These are phyloP conservation scores for Diospyros lotus DNA, from an alignment of 148 eudicot species.

Conservation along the genomic window DNA sequence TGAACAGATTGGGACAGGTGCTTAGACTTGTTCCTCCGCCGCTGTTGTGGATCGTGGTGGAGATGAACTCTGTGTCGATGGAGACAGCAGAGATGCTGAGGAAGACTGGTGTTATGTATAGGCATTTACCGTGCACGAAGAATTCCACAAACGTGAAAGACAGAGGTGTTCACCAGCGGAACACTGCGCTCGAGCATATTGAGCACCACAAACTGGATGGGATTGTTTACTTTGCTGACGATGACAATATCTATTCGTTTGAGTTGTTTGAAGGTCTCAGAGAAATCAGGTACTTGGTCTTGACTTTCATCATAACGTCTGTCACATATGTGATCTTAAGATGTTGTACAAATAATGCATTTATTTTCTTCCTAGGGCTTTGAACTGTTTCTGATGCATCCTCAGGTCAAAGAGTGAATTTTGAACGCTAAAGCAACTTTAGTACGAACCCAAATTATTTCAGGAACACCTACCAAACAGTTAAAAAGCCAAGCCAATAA, in stretches of 20 bases:
- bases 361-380: neutral
- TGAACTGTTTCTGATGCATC: too few species aligned
- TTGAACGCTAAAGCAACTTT: neutral
- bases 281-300: slow-evolving; percentile 54
- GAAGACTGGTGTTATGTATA: slow-evolving; percentile 72
- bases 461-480: too few species aligned
- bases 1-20: slow-evolving; percentile 75
- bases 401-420: neutral
- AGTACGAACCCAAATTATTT: too few species aligned
- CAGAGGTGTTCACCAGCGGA: slow-evolving; percentile 92
- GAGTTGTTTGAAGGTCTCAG: slow-evolving; percentile 75
- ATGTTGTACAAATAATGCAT: neutral
- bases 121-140: slow-evolving; percentile 77
- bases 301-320: neutral
- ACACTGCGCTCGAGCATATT: slow-evolving; percentile 77
- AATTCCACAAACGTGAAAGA: slow-evolving; percentile 68
- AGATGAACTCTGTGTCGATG: slow-evolving; percentile 54
- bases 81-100: slow-evolving; percentile 76
- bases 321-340: neutral
- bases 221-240: slow-evolving; percentile 94
- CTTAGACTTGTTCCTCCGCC: slow-evolving; percentile 73
- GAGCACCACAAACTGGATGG: slow-evolving; percentile 88
- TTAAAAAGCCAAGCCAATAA: too few species aligned
- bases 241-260: slow-evolving; percentile 82
- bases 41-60: slow-evolving; percentile 88